A percentile compares a stretch with the other conserved stretches of the same genome.
Conservation (phyloP, 345 rosid genomes). For the Eucalyptus tenuipes region DNA sequence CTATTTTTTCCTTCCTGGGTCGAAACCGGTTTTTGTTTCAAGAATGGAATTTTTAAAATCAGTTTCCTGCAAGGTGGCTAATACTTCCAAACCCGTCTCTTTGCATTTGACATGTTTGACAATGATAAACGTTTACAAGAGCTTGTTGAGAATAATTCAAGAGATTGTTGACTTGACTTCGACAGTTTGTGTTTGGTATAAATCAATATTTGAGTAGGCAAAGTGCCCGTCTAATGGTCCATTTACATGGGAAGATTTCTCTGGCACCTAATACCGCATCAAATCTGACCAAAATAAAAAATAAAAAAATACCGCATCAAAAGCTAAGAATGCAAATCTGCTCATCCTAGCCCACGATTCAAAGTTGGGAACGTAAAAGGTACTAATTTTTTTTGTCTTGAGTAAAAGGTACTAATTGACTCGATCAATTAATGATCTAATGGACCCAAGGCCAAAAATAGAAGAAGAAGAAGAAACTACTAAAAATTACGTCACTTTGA, state of each 20-base stretch:
- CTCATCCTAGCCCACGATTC: background rate
- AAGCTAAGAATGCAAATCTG: background rate
- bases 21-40: background rate
- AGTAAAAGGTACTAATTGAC: background rate
- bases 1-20: background rate
- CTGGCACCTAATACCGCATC: background rate
- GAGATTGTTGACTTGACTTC: background rate
- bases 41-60: background rate
- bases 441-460: background rate
- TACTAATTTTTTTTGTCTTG: too few species aligned
- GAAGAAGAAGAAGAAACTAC: too few species aligned
- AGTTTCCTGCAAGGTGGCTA: background rate
- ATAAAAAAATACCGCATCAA: background rate
- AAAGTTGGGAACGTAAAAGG: background rate
- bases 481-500: background rate
- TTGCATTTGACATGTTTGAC: background rate
- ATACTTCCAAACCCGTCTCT: background rate
- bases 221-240: background rate
- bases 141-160: background rate
- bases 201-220: background rate
- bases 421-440: background rate
- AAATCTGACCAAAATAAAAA: too few species aligned
- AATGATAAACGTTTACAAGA: background rate
- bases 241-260: background rate
- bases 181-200: background rate